These are phyloP conservation scores for Solanum neorickii DNA, from an alignment of 257 asterid genomes.

Conservation along the genomic window DNA sequence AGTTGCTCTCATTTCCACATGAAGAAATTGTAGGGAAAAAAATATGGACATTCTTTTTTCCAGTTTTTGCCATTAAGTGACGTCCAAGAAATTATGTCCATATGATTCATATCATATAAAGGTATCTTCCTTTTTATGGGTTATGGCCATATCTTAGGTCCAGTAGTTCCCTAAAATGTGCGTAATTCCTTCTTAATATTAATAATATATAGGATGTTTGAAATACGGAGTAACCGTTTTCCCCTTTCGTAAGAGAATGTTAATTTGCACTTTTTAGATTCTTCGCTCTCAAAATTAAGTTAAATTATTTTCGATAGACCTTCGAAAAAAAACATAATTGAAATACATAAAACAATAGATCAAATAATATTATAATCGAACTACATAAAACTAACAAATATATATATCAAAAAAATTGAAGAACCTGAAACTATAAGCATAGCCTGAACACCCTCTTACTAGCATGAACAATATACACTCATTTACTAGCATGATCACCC, in stretches of 20 bases:
- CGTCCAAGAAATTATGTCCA: background rate
- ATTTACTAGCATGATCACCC: background rate
- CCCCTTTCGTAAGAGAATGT: background rate
- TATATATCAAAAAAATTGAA: background rate
- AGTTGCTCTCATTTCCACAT: background rate
- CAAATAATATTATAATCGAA: too few species aligned
- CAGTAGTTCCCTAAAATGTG: background rate
- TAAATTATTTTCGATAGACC: accelerated
- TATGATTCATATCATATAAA: background rate
- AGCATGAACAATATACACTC: background rate
- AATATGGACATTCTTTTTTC: background rate
- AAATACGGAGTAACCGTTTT: background rate
- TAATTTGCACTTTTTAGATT: background rate
- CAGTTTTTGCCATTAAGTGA: background rate
- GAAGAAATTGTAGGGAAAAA: background rate
- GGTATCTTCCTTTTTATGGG: background rate
- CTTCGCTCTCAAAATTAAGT: background rate
- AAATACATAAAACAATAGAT: background rate
- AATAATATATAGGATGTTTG: background rate
- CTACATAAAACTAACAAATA: background rate
- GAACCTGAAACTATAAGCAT: background rate
- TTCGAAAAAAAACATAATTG: too few species aligned
- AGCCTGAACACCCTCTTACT: too few species aligned
- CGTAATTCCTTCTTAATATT: background rate
- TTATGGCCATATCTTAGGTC: background rate